phyloP scores from a whole-genome alignment of 306 rosid genomes.

The Dalbergia cultrata region DNA sequence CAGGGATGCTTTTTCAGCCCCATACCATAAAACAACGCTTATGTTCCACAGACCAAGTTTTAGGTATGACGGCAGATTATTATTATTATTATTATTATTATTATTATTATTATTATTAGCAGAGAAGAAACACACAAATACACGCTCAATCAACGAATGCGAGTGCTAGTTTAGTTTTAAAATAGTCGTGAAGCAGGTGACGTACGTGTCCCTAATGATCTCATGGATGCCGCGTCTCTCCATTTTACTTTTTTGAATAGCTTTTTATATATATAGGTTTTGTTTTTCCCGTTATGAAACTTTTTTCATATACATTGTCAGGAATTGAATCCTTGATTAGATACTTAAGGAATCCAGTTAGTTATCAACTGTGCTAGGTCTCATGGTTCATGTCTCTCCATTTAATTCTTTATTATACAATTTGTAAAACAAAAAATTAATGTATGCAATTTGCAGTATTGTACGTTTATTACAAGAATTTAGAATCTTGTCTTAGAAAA shows the following conservation, averaged over 20 bases:
- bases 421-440: neutral
- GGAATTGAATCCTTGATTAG: too few species aligned
- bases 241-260: too few species aligned
- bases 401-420: neutral
- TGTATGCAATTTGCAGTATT: neutral
- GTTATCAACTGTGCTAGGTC: too few species aligned
- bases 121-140: neutral
- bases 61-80: neutral
- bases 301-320: too few species aligned
- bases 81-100: neutral
- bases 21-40: neutral
- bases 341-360: too few species aligned
- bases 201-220: neutral
- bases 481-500: neutral
- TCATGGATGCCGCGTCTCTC: neutral
- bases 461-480: neutral
- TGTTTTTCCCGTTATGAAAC: too few species aligned
- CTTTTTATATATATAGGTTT: too few species aligned
- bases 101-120: neutral
- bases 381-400: too few species aligned
- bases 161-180: neutral
- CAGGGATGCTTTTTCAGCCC: constrained; percentile 12
- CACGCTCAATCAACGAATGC: neutral
- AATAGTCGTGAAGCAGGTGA: neutral
- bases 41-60: constrained; percentile 18